Conservation (phyloP, 2,329 filamentous ascomycete species). For the Colletotrichum cereale region DNA sequence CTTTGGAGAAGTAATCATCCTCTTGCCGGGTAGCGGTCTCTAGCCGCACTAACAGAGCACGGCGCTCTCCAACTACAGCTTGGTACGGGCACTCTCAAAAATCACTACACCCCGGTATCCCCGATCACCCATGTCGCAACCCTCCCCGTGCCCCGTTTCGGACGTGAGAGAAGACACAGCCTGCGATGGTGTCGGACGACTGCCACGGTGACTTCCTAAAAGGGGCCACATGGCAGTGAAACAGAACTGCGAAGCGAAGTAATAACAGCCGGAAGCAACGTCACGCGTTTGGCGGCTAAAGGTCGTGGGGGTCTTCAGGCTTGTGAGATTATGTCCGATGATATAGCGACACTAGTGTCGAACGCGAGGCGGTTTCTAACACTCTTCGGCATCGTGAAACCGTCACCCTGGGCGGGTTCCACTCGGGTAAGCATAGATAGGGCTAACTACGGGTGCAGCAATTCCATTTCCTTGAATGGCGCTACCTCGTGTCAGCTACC, state of each 20-base stretch:
- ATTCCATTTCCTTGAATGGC: neutral
- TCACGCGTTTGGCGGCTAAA: neutral
- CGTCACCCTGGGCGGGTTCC: neutral
- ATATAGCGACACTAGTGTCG: neutral
- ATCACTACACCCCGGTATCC: neutral
- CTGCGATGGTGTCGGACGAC: neutral
- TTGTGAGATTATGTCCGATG: too few relatives aligned
- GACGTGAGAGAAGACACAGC: neutral
- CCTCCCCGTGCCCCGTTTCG: neutral
- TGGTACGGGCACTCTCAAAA: neutral
- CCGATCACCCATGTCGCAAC: neutral
- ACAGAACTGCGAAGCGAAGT: neutral
- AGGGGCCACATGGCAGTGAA: neutral
- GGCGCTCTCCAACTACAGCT: neutral
- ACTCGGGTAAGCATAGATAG: neutral
- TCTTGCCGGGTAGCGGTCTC: neutral
- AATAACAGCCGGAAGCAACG: neutral
- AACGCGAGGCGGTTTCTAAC: neutral
- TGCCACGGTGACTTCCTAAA: neutral
- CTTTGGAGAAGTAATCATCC: neutral
- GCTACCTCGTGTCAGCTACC: neutral
- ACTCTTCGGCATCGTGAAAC: constrained; percentile 1
- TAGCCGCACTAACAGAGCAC: neutral
- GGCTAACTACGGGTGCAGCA: neutral
- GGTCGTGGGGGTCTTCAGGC: neutral